Conservation (phyloP, 164 flowering plant genomes). For the Berberis thunbergii region DNA sequence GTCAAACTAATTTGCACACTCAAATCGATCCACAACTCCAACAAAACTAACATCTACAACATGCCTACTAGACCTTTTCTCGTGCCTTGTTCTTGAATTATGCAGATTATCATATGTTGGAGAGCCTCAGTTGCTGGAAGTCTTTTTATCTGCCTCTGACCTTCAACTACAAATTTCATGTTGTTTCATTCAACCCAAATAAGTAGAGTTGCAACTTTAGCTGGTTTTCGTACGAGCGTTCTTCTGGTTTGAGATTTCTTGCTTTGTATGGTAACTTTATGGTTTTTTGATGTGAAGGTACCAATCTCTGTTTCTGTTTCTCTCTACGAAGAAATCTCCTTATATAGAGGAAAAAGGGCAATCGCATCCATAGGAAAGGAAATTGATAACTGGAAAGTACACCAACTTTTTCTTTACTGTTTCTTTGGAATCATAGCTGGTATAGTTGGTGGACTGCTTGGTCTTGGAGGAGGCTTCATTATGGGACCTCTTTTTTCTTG, state of each 20-base stretch:
- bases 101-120: no score
- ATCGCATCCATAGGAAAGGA: conserved; percentile 32
- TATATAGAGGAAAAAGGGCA: conserved; percentile 32
- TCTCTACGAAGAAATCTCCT: conserved; percentile 35
- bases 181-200: no score
- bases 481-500: conserved; percentile 46
- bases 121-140: no score
- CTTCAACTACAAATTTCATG: no score
- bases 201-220: no score
- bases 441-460: conserved; percentile 43
- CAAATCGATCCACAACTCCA: no score
- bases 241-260: neutral
- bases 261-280: neutral
- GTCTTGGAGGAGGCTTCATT: conserved; percentile 48
- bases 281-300: conserved; percentile 26
- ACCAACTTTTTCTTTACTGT: conserved; percentile 31
- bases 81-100: no score
- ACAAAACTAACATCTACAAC: no score
- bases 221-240: no score
- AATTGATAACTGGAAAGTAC: conserved; percentile 18
- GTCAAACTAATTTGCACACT: no score
- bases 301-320: conserved; percentile 52
- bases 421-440: conserved; percentile 37
- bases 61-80: no score
- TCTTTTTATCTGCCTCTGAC: no score